Conservation (phyloP, 2,329 filamentous ascomycete genomes). For the Pyrenochaeta sp. region DNA sequence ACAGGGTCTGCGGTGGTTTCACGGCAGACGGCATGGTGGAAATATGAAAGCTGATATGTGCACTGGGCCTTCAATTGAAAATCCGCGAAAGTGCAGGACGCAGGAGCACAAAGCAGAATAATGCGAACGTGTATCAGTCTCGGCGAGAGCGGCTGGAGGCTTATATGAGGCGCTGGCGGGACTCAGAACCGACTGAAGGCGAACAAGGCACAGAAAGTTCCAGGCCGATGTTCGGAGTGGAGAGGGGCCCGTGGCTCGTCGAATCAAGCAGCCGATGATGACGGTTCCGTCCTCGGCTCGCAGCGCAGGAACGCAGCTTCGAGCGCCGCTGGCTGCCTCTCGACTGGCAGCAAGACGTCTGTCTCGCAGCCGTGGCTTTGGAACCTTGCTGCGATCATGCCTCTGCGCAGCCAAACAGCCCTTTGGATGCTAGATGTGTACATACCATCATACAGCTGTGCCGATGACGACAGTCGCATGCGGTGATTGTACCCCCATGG, state of each 20-base stretch:
- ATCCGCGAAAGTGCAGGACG: not conserved
- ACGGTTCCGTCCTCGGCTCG: conserved; percentile 22
- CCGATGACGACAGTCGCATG: conserved; percentile 25
- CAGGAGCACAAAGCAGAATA: conserved; percentile 5
- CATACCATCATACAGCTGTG: too few relatives aligned
- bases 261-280: conserved; percentile 35
- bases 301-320: conserved; percentile 11
- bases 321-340: conserved; percentile 4
- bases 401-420: conserved; percentile 1
- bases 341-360: not conserved
- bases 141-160: conserved; percentile 16
- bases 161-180: conserved; percentile 34
- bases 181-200: conserved; percentile 35
- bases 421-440: conserved; percentile 2
- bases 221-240: conserved; percentile 41
- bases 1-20: conserved; percentile 80
- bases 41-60: conserved; percentile 20
- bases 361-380: conserved; percentile 6
- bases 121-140: conserved; percentile 2
- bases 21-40: conserved; percentile 77
- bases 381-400: conserved; percentile 10
- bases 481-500: not conserved
- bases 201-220: conserved; percentile 34
- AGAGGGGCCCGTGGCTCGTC: conserved; percentile 24
- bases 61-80: conserved; percentile 24